Percentiles rank a stretch among this genome's conserved stretches.
Evolutionary conservation across 2,329 filamentous ascomycete species (phyloP).

Genomic region (Lasiodiplodia sp.): DNA sequence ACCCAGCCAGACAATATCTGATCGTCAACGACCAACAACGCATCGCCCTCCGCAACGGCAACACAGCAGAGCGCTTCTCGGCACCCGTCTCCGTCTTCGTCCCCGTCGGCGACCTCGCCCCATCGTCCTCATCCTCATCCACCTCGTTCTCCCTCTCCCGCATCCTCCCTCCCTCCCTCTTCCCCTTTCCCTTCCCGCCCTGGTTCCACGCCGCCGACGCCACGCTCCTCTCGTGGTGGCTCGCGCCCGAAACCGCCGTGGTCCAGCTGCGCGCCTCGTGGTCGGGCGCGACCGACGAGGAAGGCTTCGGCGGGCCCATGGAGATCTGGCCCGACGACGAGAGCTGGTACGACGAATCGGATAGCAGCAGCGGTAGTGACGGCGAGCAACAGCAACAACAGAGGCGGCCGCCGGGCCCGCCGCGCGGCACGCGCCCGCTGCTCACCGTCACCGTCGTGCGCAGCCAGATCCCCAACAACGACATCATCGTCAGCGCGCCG

Average conservation of each 20-base stretch:
- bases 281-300: neutral
- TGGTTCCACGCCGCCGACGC: slow-evolving; percentile 22
- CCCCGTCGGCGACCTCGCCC: slow-evolving; percentile 1
- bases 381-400: too few relatives aligned
- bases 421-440: slow-evolving; percentile 17
- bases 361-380: too few relatives aligned
- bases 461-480: slow-evolving; percentile 7
- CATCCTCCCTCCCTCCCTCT: neutral
- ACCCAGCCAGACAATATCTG: slow-evolving; percentile 19
- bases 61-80: slow-evolving; percentile 13
- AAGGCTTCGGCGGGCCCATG: slow-evolving; percentile 15
- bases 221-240: slow-evolving; percentile 8
- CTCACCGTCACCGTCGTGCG: slow-evolving; percentile 17
- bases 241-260: neutral
- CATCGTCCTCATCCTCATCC: neutral
- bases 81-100: slow-evolving; percentile 6
- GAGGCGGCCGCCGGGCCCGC: neutral
- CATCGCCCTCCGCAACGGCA: slow-evolving; percentile 21
- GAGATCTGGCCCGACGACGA: slow-evolving; percentile 23
- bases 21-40: slow-evolving; percentile 24
- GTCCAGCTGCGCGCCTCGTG: slow-evolving; percentile 15
- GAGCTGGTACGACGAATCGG: slow-evolving; percentile 1
- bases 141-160: neutral
- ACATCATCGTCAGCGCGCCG: slow-evolving; percentile 14
- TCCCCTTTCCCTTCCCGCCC: slow-evolving; percentile 6